A percentile compares a stretch with the other conserved stretches of the same genome.
phyloP scores from a whole-genome alignment of 768 basidiomycete genomes.

The Lactarius sp. region DNA sequence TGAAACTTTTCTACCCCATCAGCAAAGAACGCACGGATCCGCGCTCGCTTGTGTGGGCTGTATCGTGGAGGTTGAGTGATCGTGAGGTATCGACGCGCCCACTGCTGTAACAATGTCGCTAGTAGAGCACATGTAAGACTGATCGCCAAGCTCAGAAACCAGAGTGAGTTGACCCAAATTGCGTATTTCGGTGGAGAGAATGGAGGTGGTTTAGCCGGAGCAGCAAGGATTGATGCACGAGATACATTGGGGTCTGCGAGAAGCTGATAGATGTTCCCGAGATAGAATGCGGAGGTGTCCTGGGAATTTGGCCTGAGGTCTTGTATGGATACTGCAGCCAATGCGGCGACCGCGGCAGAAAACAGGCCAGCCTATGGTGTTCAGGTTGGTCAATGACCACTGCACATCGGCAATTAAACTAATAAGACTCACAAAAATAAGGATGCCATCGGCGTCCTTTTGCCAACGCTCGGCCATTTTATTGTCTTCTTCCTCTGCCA shows the following conservation, averaged over 20 bases:
- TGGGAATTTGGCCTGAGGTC: not conserved
- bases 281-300: not conserved
- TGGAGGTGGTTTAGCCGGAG: not conserved
- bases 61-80: not conserved
- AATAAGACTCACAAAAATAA: not conserved
- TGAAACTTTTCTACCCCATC: not conserved
- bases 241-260: not conserved
- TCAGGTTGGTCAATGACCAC: no score
- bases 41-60: not conserved
- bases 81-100: not conserved
- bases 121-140: not conserved
- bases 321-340: not conserved
- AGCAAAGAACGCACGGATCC: not conserved
- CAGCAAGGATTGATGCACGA: not conserved
- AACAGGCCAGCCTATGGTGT: not conserved
- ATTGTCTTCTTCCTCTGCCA: slow-evolving; percentile 17
- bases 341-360: not conserved
- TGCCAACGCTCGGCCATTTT: not conserved
- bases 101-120: slow-evolving; percentile 3
- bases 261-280: not conserved
- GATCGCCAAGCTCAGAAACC: not conserved
- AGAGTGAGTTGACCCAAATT: slow-evolving; percentile 7
- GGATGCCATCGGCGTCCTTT: not conserved
- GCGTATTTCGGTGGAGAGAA: slow-evolving; percentile 1
- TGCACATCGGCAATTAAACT: no score